Conservation (phyloP, 257 asterid species). For the Jacaranda mimosifolia region DNA sequence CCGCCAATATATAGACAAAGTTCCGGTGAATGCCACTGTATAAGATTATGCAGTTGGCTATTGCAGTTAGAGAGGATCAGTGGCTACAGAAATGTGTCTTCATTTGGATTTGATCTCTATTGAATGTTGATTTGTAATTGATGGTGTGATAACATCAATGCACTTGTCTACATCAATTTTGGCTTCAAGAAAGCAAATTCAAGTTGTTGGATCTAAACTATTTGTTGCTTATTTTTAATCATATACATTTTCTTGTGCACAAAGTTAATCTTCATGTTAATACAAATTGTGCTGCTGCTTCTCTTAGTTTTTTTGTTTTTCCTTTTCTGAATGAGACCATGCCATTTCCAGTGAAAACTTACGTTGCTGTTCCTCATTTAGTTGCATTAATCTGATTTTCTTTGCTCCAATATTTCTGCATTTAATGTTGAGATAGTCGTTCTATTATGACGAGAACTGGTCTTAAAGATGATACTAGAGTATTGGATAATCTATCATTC, state of each 20-base stretch:
- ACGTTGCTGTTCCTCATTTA: background rate
- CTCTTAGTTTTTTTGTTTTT: background rate
- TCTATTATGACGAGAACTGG: background rate
- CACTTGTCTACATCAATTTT: constrained; percentile 9
- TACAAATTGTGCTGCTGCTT: constrained; percentile 9
- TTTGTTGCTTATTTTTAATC: background rate
- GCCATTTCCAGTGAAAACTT: constrained; percentile 1
- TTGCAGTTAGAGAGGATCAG: constrained; percentile 23
- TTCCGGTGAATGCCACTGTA: constrained; percentile 27
- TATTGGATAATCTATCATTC: constrained; percentile 1
- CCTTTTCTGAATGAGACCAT: background rate
- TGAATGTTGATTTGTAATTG: background rate
- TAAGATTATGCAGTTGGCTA: constrained; percentile 25
- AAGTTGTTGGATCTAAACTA: constrained; percentile 23
- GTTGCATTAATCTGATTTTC: constrained; percentile 22
- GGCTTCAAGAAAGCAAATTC: background rate
- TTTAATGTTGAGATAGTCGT: constrained; percentile 9
- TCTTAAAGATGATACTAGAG: background rate
- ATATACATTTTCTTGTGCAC: background rate
- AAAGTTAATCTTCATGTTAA: background rate
- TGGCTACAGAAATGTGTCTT: constrained; percentile 5
- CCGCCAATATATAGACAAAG: background rate
- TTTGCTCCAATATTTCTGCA: constrained; percentile 16
- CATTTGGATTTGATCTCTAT: constrained; percentile 11
- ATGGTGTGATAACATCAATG: constrained; percentile 15